A percentile compares a stretch with the other conserved stretches of the same genome.
Evolutionary conservation across 2,329 filamentous ascomycete genomes (phyloP).

Genomic region (Emmonsia crescens): DNA sequence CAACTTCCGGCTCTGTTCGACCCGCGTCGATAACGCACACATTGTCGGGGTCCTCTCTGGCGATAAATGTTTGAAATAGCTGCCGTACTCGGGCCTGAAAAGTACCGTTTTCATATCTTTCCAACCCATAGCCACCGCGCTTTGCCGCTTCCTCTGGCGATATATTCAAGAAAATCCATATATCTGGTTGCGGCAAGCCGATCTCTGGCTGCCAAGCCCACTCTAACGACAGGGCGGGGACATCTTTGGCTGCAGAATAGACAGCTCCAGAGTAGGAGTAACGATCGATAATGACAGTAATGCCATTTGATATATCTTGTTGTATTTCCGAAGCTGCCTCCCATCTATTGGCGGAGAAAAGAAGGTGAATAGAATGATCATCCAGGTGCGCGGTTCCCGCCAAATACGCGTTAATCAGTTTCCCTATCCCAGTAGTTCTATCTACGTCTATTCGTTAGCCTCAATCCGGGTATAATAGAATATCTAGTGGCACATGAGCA

Average conservation of each 20-base stretch:
- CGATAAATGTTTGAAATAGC: constrained; percentile 52
- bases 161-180: constrained; percentile 79
- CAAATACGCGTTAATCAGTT: constrained; percentile 78
- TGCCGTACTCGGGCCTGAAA: constrained; percentile 72
- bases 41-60: constrained; percentile 39
- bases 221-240: constrained; percentile 54
- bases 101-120: constrained; percentile 75
- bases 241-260: constrained; percentile 80
- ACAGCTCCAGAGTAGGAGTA: constrained; percentile 94
- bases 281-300: constrained; percentile 73
- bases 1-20: constrained; percentile 41
- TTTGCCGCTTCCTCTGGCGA: constrained; percentile 59
- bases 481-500: neutral
- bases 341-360: constrained; percentile 89
- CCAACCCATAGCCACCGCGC: constrained; percentile 77
- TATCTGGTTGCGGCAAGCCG: constrained; percentile 75
- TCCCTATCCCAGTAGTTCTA: constrained; percentile 69
- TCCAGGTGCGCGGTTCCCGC: constrained; percentile 61
- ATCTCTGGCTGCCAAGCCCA: constrained; percentile 82
- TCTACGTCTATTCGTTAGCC: constrained; percentile 41
- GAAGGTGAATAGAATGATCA: constrained; percentile 78
- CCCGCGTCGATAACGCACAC: constrained; percentile 48
- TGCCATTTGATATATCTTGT: constrained; percentile 49
- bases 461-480: neutral
- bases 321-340: constrained; percentile 44